These are phyloP conservation scores for Amborella trichopoda DNA, from an alignment of 164 flowering plant species.

Conservation along the genomic window DNA sequence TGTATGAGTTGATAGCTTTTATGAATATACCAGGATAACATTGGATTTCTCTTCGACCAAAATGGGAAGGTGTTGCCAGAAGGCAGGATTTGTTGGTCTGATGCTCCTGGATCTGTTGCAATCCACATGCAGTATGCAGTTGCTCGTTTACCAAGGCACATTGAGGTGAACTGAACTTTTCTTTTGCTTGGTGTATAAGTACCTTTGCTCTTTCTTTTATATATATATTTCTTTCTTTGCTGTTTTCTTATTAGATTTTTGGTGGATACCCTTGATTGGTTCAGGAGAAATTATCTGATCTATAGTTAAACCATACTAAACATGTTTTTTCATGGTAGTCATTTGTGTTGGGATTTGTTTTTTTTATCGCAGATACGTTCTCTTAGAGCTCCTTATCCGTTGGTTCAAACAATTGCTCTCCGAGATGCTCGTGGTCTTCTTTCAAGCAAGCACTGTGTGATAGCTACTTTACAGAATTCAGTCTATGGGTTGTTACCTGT, in stretches of 20 bases:
- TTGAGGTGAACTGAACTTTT: constrained; percentile 73
- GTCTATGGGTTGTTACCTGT: constrained; percentile 80
- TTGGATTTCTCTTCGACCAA: constrained; percentile 94
- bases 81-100: constrained; percentile 96
- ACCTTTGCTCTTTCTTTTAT: neutral
- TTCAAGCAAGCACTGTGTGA: constrained; percentile 38
- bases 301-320: neutral
- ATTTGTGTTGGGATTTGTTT: neutral
- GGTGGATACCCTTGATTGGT: too few species aligned
- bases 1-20: constrained; percentile 4
- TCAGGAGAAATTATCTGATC: too few species aligned
- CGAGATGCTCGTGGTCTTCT: constrained; percentile 57
- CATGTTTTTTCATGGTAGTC: neutral
- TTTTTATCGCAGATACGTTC: constrained; percentile 64
- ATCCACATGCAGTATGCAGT: constrained; percentile 83
- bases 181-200: neutral
- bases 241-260: neutral
- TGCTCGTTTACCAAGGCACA: constrained; percentile 74
- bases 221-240: neutral
- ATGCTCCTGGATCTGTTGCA: constrained; percentile 65
- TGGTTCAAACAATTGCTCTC: constrained; percentile 86
- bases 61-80: constrained; percentile 91
- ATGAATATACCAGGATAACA: constrained; percentile 97
- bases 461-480: constrained; percentile 69
- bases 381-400: constrained; percentile 77